phyloP scores from a whole-genome alignment of 106 monocot genomes.

The Apostasia ramifera region DNA sequence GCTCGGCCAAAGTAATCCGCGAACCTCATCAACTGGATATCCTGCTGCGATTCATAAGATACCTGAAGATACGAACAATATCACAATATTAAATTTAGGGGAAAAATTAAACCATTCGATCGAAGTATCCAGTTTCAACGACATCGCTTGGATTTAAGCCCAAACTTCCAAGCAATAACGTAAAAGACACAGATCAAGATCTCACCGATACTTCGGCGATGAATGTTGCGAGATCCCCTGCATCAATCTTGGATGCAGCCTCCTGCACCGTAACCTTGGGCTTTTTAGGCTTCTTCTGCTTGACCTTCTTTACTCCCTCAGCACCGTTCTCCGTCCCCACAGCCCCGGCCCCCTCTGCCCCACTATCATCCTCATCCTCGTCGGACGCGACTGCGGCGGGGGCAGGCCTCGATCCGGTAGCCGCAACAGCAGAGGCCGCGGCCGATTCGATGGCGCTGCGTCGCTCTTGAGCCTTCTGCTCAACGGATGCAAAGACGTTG shows the following conservation, averaged over 20 bases:
- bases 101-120: background rate
- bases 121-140: no score
- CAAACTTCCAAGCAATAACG: no score
- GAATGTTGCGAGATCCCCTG: conserved; percentile 52
- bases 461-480: conserved; percentile 64
- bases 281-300: conserved; percentile 80
- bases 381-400: conserved; percentile 17
- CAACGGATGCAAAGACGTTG: conserved; percentile 78
- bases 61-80: conserved; percentile 24
- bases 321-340: conserved; percentile 18
- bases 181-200: background rate
- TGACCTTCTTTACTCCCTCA: conserved; percentile 50
- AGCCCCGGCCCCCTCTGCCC: conserved; percentile 11
- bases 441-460: conserved; percentile 48
- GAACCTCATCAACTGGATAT: conserved; percentile 95
- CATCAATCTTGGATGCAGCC: conserved; percentile 76
- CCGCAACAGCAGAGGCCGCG: conserved; percentile 20
- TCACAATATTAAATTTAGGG: background rate
- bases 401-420: conserved; percentile 9
- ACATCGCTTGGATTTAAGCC: background rate
- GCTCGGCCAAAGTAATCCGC: conserved; percentile 80
- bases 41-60: conserved; percentile 69
- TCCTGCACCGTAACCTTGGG: conserved; percentile 88
- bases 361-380: conserved; percentile 41
- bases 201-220: conserved; percentile 69